Evolutionary conservation across 805 yeast genomes (phyloP), one percentile per base, ranked within the genome.

Genomic region (Teunomyces gatunensis): DNA sequence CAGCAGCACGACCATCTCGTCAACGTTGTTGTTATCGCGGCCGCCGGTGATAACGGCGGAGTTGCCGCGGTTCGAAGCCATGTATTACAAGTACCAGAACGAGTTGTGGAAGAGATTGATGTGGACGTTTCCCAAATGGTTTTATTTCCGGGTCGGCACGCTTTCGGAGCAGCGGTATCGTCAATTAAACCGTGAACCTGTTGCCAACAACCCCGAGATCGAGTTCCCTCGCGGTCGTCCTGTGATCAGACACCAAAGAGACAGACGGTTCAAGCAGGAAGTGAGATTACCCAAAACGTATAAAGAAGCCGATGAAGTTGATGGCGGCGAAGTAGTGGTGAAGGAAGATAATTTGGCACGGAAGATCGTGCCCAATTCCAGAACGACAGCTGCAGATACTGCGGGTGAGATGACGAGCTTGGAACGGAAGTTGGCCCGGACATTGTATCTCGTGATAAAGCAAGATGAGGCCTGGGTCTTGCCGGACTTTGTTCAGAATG

Each of bases 71-170:
- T 85, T 92, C 56, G 97, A 89, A 57, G 60, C 73, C 50, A 82
- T 83, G 44, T 94, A 85, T 67, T 88, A 86, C 63, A 73, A 81
- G 46, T 94, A 94, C 65, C 96, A 91, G 67, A 80, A 82, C 44
- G 96, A 88, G 64, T 75, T 94, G 47, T 91, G 90, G 74, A 84
- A 84, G 61, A 79, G 98, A 58, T 75, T 94, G 55, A 90, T 91
- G 96, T 90, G 97, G 96, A 90, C 98, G 0, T 94, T 94, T 67
- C 98, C 99, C 4, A 83, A 85, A 57, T 89, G 89, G 80, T 91
- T 83, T 63, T 94, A 91, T 71, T 94, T 84, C 73, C 88, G 86
- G 61, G 84, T 80, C 58, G 98, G 98, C 52, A 85, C 97, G 1
- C 74, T 94, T 52, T 81, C 96, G 3, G 96, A 89, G 64, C 87